These are phyloP conservation scores for Borovskyia barvae DNA, from an alignment of 208 protist species.

Conservation along the genomic window DNA sequence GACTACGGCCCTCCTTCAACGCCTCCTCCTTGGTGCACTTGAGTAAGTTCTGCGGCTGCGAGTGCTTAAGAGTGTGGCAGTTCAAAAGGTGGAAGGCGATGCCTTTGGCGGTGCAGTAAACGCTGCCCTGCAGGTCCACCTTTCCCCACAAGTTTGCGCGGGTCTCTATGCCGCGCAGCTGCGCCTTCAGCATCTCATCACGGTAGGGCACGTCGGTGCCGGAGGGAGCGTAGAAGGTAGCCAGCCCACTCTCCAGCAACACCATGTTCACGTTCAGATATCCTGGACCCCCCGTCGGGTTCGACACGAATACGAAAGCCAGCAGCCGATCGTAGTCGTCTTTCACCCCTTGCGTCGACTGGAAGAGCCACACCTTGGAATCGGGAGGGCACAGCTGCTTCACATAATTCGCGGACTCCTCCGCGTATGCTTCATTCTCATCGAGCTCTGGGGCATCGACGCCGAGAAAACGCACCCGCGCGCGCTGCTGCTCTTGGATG, in stretches of 20 bases:
- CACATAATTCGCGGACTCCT: constrained; percentile 42
- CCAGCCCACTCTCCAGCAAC: constrained; percentile 46
- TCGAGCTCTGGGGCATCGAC: constrained; percentile 55
- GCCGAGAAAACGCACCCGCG: constrained; percentile 48
- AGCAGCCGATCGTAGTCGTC: constrained; percentile 47
- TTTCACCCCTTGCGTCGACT: constrained; percentile 6
- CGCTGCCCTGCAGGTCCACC: constrained; percentile 24
- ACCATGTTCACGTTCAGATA: constrained; percentile 56
- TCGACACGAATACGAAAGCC: constrained; percentile 40
- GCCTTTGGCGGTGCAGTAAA: constrained; percentile 39
- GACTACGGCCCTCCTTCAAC: constrained; percentile 32
- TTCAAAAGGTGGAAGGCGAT: constrained; percentile 43
- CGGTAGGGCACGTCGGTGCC: constrained; percentile 12
- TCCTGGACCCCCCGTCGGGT: constrained; percentile 17
- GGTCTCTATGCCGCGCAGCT: constrained; percentile 14
- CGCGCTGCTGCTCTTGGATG: constrained; percentile 29
- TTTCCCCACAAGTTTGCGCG: constrained; percentile 46
- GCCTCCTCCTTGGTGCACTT: constrained; percentile 22
- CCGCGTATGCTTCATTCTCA: constrained; percentile 43
- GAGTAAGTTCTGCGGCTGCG: constrained; percentile 8
- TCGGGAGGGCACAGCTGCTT: constrained; percentile 33
- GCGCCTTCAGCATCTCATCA: constrained; percentile 31
- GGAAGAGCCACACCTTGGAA: constrained; percentile 27
- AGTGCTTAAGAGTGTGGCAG: constrained; percentile 22
- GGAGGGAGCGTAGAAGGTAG: constrained; percentile 34